Base-by-base conservation (phyloP, 73 alveolate species). In the Paramecium bursaria region DNA sequence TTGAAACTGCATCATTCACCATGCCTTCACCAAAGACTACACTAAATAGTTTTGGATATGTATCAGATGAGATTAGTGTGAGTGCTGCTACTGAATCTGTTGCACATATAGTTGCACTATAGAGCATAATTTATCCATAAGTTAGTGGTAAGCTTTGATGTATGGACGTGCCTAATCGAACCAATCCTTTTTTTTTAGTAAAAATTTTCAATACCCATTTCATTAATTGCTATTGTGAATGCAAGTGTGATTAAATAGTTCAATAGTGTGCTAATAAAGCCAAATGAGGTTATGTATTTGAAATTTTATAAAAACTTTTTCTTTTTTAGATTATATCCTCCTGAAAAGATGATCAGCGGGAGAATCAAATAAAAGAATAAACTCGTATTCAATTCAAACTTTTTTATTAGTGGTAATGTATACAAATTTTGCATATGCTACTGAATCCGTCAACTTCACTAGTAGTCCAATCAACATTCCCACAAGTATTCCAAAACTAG, bases 21-120 rank as follows among this genome's bases (percentile, higher is more conserved):
- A 96, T 95, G 5, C 98, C 98, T 76, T 95, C 99, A 1, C 99
- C 99, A 74, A 96, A 96, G 25, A 95, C 92, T 49, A 96, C 86
- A 50, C 96, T 80, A 90, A 93, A 93, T 57, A 96, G 87, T 74
- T 94, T 93, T 2, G 99, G 99, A 87, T 90, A 75, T 57, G 87
- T 90, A 42, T 88, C 90, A 50, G 92, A 95, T 10, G 92, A 91
- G 10, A 96, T 90, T 77, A 96, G 46, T 26, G 97, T 86, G 33
- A 96, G 86, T 10, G 98, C 97, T 9, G 96, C 97, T 0, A 95
- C 97, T 1, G 95, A 91, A 86, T 95, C 99, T 17, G 98, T 86
- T 25, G 96, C 90, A 53, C 96, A 90, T 19, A 95, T 87, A 39
- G 95, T 90, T n/a, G 97, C 93, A 46, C 95, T 88, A 85, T 92